Percentiles rank a stretch among this genome's conserved stretches.
These are phyloP conservation scores for Kurtzmaniella cleridarum DNA, from an alignment of 805 yeast genomes.

Conservation along the genomic window DNA sequence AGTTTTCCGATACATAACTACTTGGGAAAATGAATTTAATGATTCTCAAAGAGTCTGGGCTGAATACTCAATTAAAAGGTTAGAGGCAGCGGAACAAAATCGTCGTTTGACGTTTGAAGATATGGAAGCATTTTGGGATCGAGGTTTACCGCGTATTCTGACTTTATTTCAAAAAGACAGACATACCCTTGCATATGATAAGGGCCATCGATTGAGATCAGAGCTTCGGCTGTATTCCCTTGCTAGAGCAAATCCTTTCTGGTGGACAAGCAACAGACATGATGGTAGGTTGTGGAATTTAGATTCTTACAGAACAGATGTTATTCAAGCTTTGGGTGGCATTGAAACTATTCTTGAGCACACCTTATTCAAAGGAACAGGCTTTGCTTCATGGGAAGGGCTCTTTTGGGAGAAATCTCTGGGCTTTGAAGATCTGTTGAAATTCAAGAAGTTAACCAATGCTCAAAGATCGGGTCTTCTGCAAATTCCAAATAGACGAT, in stretches of 20 bases:
- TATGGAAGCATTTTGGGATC: slow-evolving; percentile 90
- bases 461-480: slow-evolving; percentile 97
- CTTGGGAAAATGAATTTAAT: slow-evolving; percentile 94
- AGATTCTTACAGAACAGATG: slow-evolving; percentile 89
- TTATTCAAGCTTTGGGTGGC: slow-evolving; percentile 95
- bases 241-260: slow-evolving; percentile 77
- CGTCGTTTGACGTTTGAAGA: slow-evolving; percentile 89
- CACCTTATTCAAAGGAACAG: slow-evolving; percentile 92
- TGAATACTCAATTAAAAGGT: slow-evolving; percentile 86
- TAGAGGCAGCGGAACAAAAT: slow-evolving; percentile 79
- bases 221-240: slow-evolving; percentile 71
- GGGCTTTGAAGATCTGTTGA: slow-evolving; percentile 94
- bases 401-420: slow-evolving; percentile 97
- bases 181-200: slow-evolving; percentile 89
- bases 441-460: slow-evolving; percentile 89
- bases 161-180: slow-evolving; percentile 93
- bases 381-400: slow-evolving; percentile 98
- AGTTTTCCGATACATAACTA: slow-evolving; percentile 81
- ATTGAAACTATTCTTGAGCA: slow-evolving; percentile 94
- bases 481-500: slow-evolving; percentile 95
- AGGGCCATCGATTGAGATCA: slow-evolving; percentile 82
- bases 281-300: slow-evolving; percentile 96
- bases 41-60: slow-evolving; percentile 98
- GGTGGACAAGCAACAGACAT: slow-evolving; percentile 94
- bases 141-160: slow-evolving; percentile 94